Evolutionary conservation across 2,329 filamentous ascomycete species (phyloP).

Genomic region (Aspergillus ustus): DNA sequence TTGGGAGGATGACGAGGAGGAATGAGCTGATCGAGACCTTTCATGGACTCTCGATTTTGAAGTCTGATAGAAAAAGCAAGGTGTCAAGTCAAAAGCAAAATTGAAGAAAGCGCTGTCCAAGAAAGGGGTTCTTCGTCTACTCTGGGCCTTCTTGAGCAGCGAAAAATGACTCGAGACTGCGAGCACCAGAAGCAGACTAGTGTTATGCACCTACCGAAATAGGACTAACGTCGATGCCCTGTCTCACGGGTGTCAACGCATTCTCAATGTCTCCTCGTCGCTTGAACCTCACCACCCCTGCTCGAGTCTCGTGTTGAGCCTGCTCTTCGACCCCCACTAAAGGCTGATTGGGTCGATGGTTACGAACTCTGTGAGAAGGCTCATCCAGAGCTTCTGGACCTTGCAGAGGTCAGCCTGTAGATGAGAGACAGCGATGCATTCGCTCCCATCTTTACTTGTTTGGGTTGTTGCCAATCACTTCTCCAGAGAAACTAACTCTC

Average conservation of each 20-base stretch:
- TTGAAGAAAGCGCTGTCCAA: background rate
- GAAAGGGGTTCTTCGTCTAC: background rate
- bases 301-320: background rate
- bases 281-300: background rate
- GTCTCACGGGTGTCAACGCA: slow-evolving; percentile 21
- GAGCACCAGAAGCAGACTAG: slow-evolving; percentile 11
- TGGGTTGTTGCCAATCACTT: slow-evolving; percentile 22
- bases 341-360: background rate
- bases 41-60: background rate
- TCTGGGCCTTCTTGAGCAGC: background rate
- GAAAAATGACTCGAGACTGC: slow-evolving; percentile 8
- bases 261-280: background rate
- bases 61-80: background rate
- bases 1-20: background rate
- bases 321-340: background rate
- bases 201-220: background rate
- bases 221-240: slow-evolving; percentile 14
- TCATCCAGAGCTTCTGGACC: background rate
- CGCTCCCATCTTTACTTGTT: slow-evolving; percentile 26
- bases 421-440: slow-evolving; percentile 2
- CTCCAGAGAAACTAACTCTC: slow-evolving; percentile 24
- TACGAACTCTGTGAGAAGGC: background rate
- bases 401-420: slow-evolving; percentile 3
- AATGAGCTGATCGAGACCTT: background rate
- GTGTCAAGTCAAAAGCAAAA: background rate